Evolutionary conservation across 306 rosid genomes (phyloP), one percentile per base, ranked within the genome.

Genomic region (Comarum palustre): DNA sequence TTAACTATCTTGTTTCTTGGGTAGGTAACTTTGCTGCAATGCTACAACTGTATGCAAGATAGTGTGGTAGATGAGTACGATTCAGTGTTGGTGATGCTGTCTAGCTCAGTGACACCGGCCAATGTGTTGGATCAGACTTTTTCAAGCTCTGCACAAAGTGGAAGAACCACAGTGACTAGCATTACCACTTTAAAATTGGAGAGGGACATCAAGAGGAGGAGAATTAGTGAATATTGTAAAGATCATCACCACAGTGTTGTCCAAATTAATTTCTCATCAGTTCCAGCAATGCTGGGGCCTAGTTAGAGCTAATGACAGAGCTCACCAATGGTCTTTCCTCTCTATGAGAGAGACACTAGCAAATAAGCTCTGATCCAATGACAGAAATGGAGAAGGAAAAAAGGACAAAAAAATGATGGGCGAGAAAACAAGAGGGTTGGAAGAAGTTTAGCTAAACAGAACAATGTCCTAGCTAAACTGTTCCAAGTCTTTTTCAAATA

Each of bases 51-150:
- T 5, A 75, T 91, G 73, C 81, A 89, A 66, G 96, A 82, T 45
- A 75, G 77, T 38, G 81, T 72, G 29, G 81, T 77, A 43, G 88
- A 85, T 59, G 97, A 82, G 69, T 85, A 86, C 74, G 90, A 87
- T 64, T 78, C 86, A 14, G 79, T 77, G 55, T 68, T 81, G 20
- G 91, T 79, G 42, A 78, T 34, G 67, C 82, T 78, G 73, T 76
- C 87, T 51, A 89, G 96, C 78, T 81, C 90, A 8, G 85, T 69
- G 41, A 91, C 98, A 31, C 81, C 95, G 48, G 86, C 75, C 43
- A 91, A 89, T 84, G 98, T 94, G 68, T 82, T 94, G 39, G 98
- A 94, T 78, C 90, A 84, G 47, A 84, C 80, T 63, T 91, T 89
- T 80, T 80, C 88, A 43, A 86, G 97, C 84, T 81, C 87, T 27